phyloP scores from a whole-genome alignment of 2,329 filamentous ascomycete species.

The Colletotrichum agaves region DNA sequence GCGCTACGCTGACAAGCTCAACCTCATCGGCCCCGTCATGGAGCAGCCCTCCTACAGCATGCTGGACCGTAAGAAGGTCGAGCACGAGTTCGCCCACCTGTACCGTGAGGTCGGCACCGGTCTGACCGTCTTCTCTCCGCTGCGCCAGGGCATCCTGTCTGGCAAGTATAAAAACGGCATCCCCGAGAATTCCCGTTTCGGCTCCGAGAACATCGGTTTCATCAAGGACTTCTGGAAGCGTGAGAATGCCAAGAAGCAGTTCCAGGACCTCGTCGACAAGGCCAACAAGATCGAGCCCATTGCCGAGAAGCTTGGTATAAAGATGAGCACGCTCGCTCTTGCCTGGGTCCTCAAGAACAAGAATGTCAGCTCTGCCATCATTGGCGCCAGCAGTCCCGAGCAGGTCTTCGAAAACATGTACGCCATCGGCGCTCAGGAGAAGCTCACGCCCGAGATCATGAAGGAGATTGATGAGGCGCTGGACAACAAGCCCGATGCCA shows the following conservation, averaged over 20 bases:
- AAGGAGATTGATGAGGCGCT: constrained; percentile 68
- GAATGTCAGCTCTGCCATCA: constrained; percentile 70
- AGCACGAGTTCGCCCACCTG: constrained; percentile 69
- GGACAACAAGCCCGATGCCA: constrained; percentile 65
- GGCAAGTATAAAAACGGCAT: constrained; percentile 76
- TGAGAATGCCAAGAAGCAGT: constrained; percentile 59
- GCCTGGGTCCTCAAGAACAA: constrained; percentile 73
- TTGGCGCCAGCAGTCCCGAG: constrained; percentile 66
- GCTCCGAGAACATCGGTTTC: constrained; percentile 65
- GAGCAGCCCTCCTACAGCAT: constrained; percentile 77
- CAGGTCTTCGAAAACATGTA: constrained; percentile 70
- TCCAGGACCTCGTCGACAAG: constrained; percentile 67
- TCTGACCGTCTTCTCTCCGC: constrained; percentile 71
- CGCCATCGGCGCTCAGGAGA: constrained; percentile 63
- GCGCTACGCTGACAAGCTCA: constrained; percentile 68
- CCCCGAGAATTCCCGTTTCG: constrained; percentile 68
- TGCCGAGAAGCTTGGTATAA: constrained; percentile 71
- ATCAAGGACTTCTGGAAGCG: constrained; percentile 63
- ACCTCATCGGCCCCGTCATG: constrained; percentile 71
- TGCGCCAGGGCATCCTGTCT: constrained; percentile 67
- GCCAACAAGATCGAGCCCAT: constrained; percentile 70
- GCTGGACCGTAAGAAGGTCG: constrained; percentile 69
- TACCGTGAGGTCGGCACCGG: constrained; percentile 70
- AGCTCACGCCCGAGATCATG: constrained; percentile 68
- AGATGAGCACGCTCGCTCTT: constrained; percentile 65